phyloP scores from a whole-genome alignment of 257 asterid species.

The Osmanthus fragrans region DNA sequence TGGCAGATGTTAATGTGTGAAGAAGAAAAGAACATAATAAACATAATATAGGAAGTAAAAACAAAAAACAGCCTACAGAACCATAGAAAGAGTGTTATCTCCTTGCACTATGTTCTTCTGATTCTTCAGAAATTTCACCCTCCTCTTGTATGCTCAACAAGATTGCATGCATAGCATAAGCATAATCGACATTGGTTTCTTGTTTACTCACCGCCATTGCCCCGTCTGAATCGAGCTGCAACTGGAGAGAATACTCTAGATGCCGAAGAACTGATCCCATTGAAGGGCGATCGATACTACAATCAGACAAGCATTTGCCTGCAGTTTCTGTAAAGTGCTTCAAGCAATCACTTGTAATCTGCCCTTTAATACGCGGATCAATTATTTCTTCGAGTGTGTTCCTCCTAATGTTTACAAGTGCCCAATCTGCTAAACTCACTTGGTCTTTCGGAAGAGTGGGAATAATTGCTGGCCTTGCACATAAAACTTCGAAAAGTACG shows the following conservation, averaged over 20 bases:
- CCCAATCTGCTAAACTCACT: slow-evolving; percentile 76
- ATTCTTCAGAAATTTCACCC: slow-evolving; percentile 11
- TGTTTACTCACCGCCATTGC: slow-evolving; percentile 33
- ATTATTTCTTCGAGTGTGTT: slow-evolving; percentile 38
- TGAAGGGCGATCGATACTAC: slow-evolving; percentile 60
- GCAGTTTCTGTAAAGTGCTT: slow-evolving; percentile 55
- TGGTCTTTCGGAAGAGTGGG: slow-evolving; percentile 58
- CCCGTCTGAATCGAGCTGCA: slow-evolving; percentile 47
- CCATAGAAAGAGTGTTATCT: neutral
- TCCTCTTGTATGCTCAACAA: slow-evolving; percentile 37
- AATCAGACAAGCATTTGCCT: slow-evolving; percentile 57
- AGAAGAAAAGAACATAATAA: too few species aligned
- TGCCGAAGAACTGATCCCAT: slow-evolving; percentile 75
- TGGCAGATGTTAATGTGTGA: too few species aligned
- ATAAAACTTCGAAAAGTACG: slow-evolving; percentile 62
- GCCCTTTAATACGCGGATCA: slow-evolving; percentile 46
- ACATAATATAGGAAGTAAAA: too few species aligned
- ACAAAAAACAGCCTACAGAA: neutral
- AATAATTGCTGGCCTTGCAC: slow-evolving; percentile 65
- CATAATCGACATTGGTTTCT: slow-evolving; percentile 32
- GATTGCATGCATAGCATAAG: slow-evolving; percentile 33
- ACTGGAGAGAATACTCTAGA: slow-evolving; percentile 57
- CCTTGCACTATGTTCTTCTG: slow-evolving; percentile 19
- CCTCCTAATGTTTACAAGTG: slow-evolving; percentile 24
- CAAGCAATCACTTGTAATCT: slow-evolving; percentile 47